Percentiles rank a stretch among this genome's conserved stretches.
These are phyloP conservation scores for Coemansia sp. DNA, from an alignment of 192 early-diverging fungal species.

Conservation along the genomic window DNA sequence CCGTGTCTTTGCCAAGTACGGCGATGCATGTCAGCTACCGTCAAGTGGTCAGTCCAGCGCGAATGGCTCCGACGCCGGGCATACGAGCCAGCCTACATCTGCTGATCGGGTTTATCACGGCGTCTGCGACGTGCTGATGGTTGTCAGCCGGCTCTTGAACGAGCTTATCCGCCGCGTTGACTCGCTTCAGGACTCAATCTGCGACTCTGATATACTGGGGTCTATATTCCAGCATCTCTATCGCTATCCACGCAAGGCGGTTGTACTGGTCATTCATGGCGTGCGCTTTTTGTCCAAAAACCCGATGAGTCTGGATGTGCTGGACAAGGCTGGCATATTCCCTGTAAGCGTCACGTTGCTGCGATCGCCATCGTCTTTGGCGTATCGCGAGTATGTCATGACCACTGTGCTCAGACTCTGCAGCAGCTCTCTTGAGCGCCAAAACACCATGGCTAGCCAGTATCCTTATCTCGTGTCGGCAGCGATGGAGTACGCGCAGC, in stretches of 20 bases:
- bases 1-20: constrained; percentile 39
- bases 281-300: constrained; percentile 54
- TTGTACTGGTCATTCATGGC: constrained; percentile 46
- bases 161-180: constrained; percentile 44
- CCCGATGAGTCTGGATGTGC: constrained; percentile 46
- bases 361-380: constrained; percentile 24
- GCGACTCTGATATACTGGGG: constrained; percentile 46
- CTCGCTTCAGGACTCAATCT: constrained; percentile 43
- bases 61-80: constrained; percentile 27
- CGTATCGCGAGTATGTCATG: constrained; percentile 55
- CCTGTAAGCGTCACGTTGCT: constrained; percentile 38
- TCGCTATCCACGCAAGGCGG: constrained; percentile 46
- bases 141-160: constrained; percentile 43
- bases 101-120: constrained; percentile 47
- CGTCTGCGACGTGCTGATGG: constrained; percentile 46
- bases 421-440: constrained; percentile 46
- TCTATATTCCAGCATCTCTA: constrained; percentile 30
- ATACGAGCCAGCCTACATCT: constrained; percentile 20
- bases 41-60: constrained; percentile 26
- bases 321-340: constrained; percentile 51
- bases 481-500: constrained; percentile 50
- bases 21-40: constrained; percentile 44
- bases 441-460: constrained; percentile 37
- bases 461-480: constrained; percentile 38
- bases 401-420: constrained; percentile 48